phyloP scores from a whole-genome alignment of 768 basidiomycete species.

The Boletus tomentosulus region DNA sequence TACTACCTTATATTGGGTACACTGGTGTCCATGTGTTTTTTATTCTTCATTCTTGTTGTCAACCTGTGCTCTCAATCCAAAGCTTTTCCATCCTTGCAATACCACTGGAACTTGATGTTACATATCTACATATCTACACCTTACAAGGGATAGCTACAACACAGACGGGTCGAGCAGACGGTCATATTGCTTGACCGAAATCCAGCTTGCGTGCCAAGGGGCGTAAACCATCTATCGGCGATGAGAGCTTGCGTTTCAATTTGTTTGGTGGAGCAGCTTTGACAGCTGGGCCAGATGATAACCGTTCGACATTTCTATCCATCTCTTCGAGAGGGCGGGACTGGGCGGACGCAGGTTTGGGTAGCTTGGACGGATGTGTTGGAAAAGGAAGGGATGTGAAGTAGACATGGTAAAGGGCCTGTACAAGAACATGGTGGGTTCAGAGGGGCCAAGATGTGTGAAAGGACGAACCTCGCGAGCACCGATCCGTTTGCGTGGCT shows the following conservation, averaged over 20 bases:
- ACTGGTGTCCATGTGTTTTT: slow-evolving; percentile 6
- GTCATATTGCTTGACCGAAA: slow-evolving; percentile 46
- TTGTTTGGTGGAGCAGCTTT: slow-evolving; percentile 50
- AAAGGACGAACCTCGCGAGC: slow-evolving; percentile 63
- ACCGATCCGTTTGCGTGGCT: slow-evolving; percentile 77
- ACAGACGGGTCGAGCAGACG: not conserved
- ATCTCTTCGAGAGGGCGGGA: slow-evolving; percentile 70
- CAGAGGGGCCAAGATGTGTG: not conserved
- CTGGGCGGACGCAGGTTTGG: slow-evolving; percentile 55
- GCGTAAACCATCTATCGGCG: slow-evolving; percentile 47
- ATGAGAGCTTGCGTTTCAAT: slow-evolving; percentile 68
- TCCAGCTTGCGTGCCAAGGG: slow-evolving; percentile 70
- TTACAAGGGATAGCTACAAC: not conserved
- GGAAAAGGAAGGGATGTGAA: slow-evolving; percentile 85
- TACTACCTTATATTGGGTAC: slow-evolving; percentile 7
- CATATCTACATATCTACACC: not conserved
- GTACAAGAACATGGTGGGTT: not conserved
- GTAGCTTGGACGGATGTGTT: slow-evolving; percentile 83
- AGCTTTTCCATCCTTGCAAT: not conserved
- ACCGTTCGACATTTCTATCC: slow-evolving; percentile 65
- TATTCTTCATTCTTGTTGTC: slow-evolving; percentile 10
- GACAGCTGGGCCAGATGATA: slow-evolving; percentile 45
- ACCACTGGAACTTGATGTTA: slow-evolving; percentile 5
- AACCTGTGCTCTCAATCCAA: not conserved
- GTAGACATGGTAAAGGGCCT: slow-evolving; percentile 87